Base-by-base conservation (phyloP, 495 filamentous ascomycete genomes). In the Parachaetomium inaequale region DNA sequence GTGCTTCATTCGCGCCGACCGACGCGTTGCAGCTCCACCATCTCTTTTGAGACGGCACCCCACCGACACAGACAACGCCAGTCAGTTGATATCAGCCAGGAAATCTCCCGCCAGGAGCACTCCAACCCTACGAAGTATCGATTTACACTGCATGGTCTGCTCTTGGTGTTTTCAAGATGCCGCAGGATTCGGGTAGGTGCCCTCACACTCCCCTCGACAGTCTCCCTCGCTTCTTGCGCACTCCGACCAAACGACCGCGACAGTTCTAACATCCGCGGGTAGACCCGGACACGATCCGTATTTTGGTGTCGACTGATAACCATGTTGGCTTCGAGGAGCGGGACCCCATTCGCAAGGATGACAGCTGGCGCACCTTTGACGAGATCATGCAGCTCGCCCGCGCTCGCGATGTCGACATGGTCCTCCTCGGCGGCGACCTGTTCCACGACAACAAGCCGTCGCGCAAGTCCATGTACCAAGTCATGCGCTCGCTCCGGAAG, bases 361-460 rank as follows among this genome's bases (percentile, higher is more conserved):
- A 99, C 74, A 96, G 93, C 75, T 97, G 93, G 94, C 88, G 88
- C 67, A 91, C 85, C 55, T 99, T 99, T 75, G 87, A 98, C 68
- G 94, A 99, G 72, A 83, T 96, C 47, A 96, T 99, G 90, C 88
- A 86, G 61, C 75, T 98, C 15, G 94, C 93, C 11, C 91, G 88
- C 72, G 84, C 89, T 49, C 82, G 83, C 47, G 95, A 98, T 78
- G 94, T 90, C 58, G 94, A 99, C 75, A 97, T 98, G 95, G 88
- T 99, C 7, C 81, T 99, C 12, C 82, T 98, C 21, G 93, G 86
- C 8, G 94, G 94, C 28, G 94, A 99, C 70, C 82, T 99, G 2
- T 99, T 99, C 75, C 94, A 99, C 72, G 94, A 99, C 64, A 99
- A 99, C 68, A 96, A 96, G 70, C 94, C 94, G 6, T 96, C 91